A percentile compares a stretch with the other conserved stretches of the same genome.
phyloP scores from a whole-genome alignment of 2,329 filamentous ascomycete species.

The Dothiorella sarmentorum region DNA sequence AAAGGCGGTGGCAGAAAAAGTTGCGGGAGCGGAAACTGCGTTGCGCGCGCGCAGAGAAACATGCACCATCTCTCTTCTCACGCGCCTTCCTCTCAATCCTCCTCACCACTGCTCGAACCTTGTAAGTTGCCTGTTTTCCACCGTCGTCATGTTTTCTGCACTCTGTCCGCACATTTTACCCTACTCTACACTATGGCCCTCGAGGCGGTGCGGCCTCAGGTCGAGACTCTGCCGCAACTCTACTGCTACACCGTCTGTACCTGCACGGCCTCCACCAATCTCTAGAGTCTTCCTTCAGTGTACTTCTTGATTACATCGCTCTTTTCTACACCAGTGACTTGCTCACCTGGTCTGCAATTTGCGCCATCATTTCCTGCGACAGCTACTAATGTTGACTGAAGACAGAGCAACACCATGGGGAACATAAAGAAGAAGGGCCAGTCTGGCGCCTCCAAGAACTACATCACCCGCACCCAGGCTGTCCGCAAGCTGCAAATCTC shows the following conservation, averaged over 20 bases:
- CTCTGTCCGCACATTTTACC: not conserved
- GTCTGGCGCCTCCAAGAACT: constrained; percentile 93
- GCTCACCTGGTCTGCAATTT: too few species aligned
- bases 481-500: constrained; percentile 97
- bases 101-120: not conserved
- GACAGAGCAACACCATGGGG: constrained; percentile 29
- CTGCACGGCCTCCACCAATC: not conserved
- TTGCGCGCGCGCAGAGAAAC: not conserved
- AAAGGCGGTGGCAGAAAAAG: constrained; percentile 17
- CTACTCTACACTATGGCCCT: too few species aligned
- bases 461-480: constrained; percentile 93
- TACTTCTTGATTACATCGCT: too few species aligned
- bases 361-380: too few species aligned
- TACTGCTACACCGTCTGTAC: too few species aligned
- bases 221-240: too few species aligned
- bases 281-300: not conserved
- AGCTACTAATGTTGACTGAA: too few species aligned
- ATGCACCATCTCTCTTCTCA: not conserved
- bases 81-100: not conserved
- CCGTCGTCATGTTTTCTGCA: not conserved
- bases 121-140: not conserved
- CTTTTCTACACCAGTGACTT: too few species aligned
- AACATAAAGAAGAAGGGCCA: constrained; percentile 57
- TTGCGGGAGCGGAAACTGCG: not conserved
- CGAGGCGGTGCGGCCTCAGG: too few species aligned